Conservation (phyloP, 2,329 filamentous ascomycete species). For the Phaeomoniella chlamydospora region DNA sequence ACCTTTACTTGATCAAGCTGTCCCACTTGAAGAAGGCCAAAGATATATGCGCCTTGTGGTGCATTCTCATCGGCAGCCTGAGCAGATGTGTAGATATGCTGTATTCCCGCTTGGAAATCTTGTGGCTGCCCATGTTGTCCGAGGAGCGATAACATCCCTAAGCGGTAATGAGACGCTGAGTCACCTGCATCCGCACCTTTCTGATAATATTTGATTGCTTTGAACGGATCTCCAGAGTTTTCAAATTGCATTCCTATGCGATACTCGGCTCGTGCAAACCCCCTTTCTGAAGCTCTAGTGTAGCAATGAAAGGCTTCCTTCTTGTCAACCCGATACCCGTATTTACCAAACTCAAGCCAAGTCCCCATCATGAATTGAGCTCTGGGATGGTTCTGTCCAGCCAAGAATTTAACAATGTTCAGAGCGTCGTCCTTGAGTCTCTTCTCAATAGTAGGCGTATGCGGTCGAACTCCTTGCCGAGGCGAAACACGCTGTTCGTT, state of each 20-base stretch:
- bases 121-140: conserved; percentile 85
- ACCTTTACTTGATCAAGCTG: conserved; percentile 84
- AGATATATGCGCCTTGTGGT: conserved; percentile 86
- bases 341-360: conserved; percentile 97
- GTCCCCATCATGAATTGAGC: conserved; percentile 89
- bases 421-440: conserved; percentile 77
- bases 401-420: conserved; percentile 81
- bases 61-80: conserved; percentile 89
- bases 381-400: conserved; percentile 82
- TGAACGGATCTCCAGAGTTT: conserved; percentile 79
- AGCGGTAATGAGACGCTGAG: conserved; percentile 73
- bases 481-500: conserved; percentile 54
- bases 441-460: conserved; percentile 77
- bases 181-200: conserved; percentile 66
- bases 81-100: conserved; percentile 71
- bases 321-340: conserved; percentile 79
- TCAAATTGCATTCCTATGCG: conserved; percentile 98
- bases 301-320: conserved; percentile 87
- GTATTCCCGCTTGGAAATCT: conserved; percentile 62
- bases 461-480: conserved; percentile 46
- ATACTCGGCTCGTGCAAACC: conserved; percentile 82
- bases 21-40: conserved; percentile 83
- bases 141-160: conserved; percentile 95
- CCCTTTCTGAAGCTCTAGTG: conserved; percentile 68
- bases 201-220: conserved; percentile 83